Evolutionary conservation across 139 green algal species (phyloP), one percentile per base, ranked within the genome.

Genomic region (Chlorella sorokiniana): DNA sequence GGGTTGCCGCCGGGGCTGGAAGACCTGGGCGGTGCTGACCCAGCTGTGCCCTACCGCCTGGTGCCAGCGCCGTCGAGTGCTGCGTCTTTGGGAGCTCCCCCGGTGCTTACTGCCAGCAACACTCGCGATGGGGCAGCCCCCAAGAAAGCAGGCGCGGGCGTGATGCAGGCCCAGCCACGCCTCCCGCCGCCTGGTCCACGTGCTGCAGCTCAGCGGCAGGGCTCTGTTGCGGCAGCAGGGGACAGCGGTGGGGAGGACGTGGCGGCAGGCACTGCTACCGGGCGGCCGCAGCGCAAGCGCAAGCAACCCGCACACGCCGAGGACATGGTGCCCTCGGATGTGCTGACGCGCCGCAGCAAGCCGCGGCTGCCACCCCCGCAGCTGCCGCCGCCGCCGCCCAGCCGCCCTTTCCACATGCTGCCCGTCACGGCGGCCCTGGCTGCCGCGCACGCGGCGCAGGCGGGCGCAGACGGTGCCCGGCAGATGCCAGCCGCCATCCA

Each of bases 231-330:
- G 20, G 25, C 20, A 79, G 72, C 72, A 67, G 72, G n/a, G 27
- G 4, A 29, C 27, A 29, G n/a, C 45, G n/a, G 27, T 63, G n/a
- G 5, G 51, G 33, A 2, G 8, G 4, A 41, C 9, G 31, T 31
- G 33, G 23, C 20, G 48, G 45, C 31, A 20, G 25, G 25, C 75
- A 52, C 8, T 11, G 38, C 40, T 0, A 16, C 44, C 1, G 78
- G 65, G 5, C 45, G 65, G 37, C 78, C 65, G 23, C 11, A 33
- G 65, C 78, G 78, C 45, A 83, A 83, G 78, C 78, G 65, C 23
- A 77, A 76, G 45, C 37, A 45, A 1, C 40, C 48, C n/a, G 27
- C 29, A 20, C 33, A 76, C 45, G 78, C 62, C 4, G 65, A 83
- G 10, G 78, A 83, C 48, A 76, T 83, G 78, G 33, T 77, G 0